These are phyloP conservation scores for Eucalyptus tenuipes DNA, from an alignment of 345 rosid genomes.

Conservation along the genomic window DNA sequence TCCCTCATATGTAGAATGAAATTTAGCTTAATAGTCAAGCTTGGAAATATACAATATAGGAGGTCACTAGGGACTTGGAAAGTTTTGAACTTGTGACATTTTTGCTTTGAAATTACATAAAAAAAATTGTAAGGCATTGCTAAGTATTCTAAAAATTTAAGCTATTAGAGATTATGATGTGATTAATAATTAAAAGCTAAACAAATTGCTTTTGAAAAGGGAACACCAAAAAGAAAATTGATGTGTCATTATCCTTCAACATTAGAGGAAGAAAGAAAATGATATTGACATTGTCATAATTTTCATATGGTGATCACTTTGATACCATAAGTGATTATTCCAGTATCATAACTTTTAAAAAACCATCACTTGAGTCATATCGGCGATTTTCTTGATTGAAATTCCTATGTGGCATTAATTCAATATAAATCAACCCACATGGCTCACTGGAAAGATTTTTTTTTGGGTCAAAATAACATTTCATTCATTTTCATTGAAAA, in stretches of 20 bases:
- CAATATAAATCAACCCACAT: neutral
- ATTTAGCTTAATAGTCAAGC: neutral
- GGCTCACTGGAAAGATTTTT: accelerated
- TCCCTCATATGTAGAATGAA: neutral
- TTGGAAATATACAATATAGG: neutral
- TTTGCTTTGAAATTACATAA: no score
- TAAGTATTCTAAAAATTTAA: neutral
- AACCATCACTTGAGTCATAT: neutral
- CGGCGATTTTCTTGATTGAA: neutral
- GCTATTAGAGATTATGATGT: neutral
- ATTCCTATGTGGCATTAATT: neutral
- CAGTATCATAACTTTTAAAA: neutral
- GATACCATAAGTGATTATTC: neutral
- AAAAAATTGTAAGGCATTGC: no score
- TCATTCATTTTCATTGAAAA: no score
- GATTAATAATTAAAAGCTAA: neutral
- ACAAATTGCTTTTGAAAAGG: neutral
- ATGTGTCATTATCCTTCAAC: neutral
- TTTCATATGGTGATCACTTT: neutral
- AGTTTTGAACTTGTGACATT: neutral
- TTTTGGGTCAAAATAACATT: no score
- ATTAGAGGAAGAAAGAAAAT: neutral
- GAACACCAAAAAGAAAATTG: neutral
- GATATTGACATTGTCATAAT: neutral
- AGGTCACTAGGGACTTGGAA: neutral